Evolutionary conservation across 768 basidiomycete species (phyloP), one percentile per base, ranked within the genome.

Genomic region (Auricularia auricula-judae): DNA sequence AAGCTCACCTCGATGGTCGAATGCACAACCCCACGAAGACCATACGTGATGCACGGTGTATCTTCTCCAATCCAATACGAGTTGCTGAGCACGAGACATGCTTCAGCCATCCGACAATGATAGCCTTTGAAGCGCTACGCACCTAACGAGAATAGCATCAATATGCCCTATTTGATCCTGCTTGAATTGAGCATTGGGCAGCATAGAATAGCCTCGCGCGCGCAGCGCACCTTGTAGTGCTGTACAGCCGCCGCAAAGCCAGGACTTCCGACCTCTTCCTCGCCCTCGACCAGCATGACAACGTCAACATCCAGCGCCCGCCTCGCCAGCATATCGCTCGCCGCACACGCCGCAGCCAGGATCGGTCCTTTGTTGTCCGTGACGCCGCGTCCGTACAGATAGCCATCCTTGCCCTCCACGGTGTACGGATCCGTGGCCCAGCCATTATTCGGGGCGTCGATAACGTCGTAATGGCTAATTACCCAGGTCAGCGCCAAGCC

Each of bases 341-440:
- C 93, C 0, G 97, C 97, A 68, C 86, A 91, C 0, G 96, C 97
- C 16, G 87, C 82, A 1, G 95, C 93, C 66, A 98, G 81, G 58
- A 97, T 87, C 0, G 97, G 97, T 0, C 96, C 97, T 72, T 99
- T 98, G 78, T 99, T 87, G 70, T 99, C 97, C 1, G 91, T 89
- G 1, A 91, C 88, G 3, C 97, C 93, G 56, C 91, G 85, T 23
- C 95, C 96, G 70, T 93, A 94, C 0, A 95, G 77, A 71, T 90
- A 94, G 0, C 93, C 94, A 69, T 98, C 93, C 11, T 85, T 82
- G 2, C 93, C 93, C 0, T 82, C 82, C 66, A 98, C 75, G 5
- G 76, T 79, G 76, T 93, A 99, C 0, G 97, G 96, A 65, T 93
- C 86, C 1, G 88, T 86, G 23, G 80, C 75, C 96, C 96, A 98